Base-by-base conservation (phyloP, 148 eudicot genomes). In the Rhododendron kiyosumense region DNA sequence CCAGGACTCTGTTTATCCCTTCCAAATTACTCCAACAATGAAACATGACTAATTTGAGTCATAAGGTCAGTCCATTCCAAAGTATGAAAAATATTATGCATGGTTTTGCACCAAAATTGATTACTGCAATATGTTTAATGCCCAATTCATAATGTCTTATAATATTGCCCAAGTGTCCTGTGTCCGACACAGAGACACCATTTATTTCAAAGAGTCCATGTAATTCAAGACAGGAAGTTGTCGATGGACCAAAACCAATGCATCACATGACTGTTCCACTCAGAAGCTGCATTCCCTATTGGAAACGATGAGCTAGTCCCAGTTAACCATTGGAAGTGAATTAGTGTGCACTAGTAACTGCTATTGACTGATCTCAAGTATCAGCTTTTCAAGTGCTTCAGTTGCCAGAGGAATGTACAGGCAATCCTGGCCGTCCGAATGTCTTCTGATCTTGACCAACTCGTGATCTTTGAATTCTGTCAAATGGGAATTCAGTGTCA, bases 381-480 rank as follows among this genome's bases (percentile, higher is more conserved):
- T 83, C 81, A 96, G 86, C 85, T 95, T 94, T 85, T 93, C 92
- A 85, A 97, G 93, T 82, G 96, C 96, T 85, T 97, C 98, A 81
- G 85, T 84, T 48, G 98, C 78, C 78, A 97, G 90, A 69, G 99
- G 98, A 88, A 95, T 89, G 85, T 92, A 91, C 86, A 95, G 84
- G 91, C 99, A 95, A 86, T 97, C 99, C 83, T 95, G 98, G 32
- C 99, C 98, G 79, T 97, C 99, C 2, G 96, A 90, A 88, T 94
- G 89, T 89, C 92, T 94, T 85, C 94, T 90, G 63, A 88, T 93
- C 91, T 94, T 95, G 46, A 94, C 94, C 83, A 97, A 84, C 87
- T 97, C 99, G 41, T 97, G 98, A 87, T 97, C 99, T 88, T 95
- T 97, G 85, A 97, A 95, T 85, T 97, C 99, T 14, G 95, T 94